Percentiles rank a stretch among this genome's conserved stretches.
phyloP scores from a whole-genome alignment of 2,329 filamentous ascomycete species.

The Aspergillus oerlinghausenensis region DNA sequence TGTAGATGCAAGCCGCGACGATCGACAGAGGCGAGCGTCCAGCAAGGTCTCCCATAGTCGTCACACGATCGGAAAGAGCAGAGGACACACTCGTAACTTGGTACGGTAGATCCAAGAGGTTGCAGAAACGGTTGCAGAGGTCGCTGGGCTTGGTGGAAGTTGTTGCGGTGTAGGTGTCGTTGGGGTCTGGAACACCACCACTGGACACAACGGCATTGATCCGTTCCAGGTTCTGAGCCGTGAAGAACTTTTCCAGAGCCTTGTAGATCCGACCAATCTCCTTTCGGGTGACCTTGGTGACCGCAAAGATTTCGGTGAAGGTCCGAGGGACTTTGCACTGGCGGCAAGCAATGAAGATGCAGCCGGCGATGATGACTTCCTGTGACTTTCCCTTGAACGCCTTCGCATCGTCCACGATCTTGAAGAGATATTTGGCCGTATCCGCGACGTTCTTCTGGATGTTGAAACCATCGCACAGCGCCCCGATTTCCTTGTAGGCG shows the following conservation, averaged over 20 bases:
- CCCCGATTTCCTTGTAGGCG: constrained; percentile 83
- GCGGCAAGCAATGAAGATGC: constrained; percentile 95
- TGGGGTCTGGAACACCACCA: constrained; percentile 47
- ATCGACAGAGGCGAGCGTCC: constrained; percentile 92
- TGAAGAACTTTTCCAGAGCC: constrained; percentile 80
- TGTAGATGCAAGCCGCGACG: constrained; percentile 93
- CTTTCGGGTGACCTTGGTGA: constrained; percentile 94
- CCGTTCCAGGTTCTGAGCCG: constrained; percentile 62
- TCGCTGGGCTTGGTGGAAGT: constrained; percentile 75
- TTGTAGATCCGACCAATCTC: constrained; percentile 97
- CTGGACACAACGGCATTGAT: constrained; percentile 46
- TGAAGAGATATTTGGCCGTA: constrained; percentile 91
- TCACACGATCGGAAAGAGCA: constrained; percentile 72
- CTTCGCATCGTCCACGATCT: constrained; percentile 87
- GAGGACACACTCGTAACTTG: constrained; percentile 75
- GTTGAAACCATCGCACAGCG: constrained; percentile 78
- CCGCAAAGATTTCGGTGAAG: constrained; percentile 88
- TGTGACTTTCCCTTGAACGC: constrained; percentile 93
- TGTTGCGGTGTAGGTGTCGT: constrained; percentile 65
- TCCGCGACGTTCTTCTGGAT: constrained; percentile 78
- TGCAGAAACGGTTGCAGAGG: constrained; percentile 86
- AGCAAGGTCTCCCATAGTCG: constrained; percentile 72
- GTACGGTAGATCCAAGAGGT: constrained; percentile 69
- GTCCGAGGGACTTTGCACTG: constrained; percentile 82
- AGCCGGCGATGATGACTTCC: constrained; percentile 89